Evolutionary conservation across 164 flowering plant genomes (phyloP).

Genomic region (Vitis rupestris): DNA sequence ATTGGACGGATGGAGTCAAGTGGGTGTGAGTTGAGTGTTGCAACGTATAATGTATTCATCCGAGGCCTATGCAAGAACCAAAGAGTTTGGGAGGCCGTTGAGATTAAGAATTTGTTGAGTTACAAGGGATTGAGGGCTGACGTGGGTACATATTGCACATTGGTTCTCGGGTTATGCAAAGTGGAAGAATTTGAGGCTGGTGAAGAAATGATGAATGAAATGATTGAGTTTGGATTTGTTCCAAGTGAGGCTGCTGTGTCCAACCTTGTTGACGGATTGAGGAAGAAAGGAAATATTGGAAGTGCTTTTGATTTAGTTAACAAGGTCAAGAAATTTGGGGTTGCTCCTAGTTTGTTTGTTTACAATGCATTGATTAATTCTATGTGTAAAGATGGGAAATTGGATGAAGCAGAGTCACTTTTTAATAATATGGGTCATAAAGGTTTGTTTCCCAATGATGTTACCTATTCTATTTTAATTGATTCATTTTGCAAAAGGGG

Average conservation of each 20-base stretch:
- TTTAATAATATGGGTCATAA: slow-evolving; percentile 48
- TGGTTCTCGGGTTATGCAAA: slow-evolving; percentile 70
- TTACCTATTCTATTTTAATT: slow-evolving; percentile 70
- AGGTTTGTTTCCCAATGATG: slow-evolving; percentile 65
- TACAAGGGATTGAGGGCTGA: slow-evolving; percentile 60
- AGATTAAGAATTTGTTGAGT: slow-evolving; percentile 51
- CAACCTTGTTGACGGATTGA: slow-evolving; percentile 62
- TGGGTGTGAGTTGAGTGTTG: slow-evolving; percentile 50
- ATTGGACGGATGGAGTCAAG: slow-evolving; percentile 43
- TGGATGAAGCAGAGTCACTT: slow-evolving; percentile 58
- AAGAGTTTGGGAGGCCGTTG: slow-evolving; percentile 61
- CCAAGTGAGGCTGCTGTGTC: slow-evolving; percentile 82
- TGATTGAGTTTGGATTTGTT: slow-evolving; percentile 59
- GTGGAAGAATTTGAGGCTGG: slow-evolving; percentile 45
- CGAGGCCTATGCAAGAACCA: slow-evolving; percentile 65
- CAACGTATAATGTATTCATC: slow-evolving; percentile 69
- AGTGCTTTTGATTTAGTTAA: slow-evolving; percentile 63
- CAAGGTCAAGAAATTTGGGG: slow-evolving; percentile 37
- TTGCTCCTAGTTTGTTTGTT: slow-evolving; percentile 61
- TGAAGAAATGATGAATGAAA: slow-evolving; percentile 50
- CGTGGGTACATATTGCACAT: slow-evolving; percentile 67
- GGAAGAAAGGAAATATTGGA: slow-evolving; percentile 48
- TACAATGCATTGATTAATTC: slow-evolving; percentile 78
- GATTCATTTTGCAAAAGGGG: slow-evolving; percentile 69
- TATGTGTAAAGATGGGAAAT: slow-evolving; percentile 61